Base-by-base conservation (phyloP, 805 yeast species). In the Sporopachydermia quercuum region DNA sequence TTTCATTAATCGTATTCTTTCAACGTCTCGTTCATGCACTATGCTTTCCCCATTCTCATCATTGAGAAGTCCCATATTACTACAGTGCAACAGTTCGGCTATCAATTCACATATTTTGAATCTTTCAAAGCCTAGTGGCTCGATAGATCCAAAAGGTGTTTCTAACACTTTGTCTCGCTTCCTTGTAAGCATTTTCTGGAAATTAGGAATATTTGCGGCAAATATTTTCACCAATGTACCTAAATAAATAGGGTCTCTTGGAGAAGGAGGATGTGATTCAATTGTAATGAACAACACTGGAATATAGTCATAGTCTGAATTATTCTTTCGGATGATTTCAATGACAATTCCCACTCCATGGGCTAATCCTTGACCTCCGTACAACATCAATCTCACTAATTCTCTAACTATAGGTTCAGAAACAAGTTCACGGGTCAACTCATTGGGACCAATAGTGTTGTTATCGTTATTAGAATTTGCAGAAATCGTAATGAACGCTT, bases 291-390 rank as follows among this genome's bases (percentile, higher is more conserved):
- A 78, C 49, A 82, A 62, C 16, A 93, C 93, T 43, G 94, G 93
- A 37, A 83, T 80, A 37, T 75, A 68, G 60, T 91, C 98, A 58
- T 91, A 91, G 56, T 91, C 98, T 0, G 96, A 84, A 54, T 91
- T 91, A 56, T 91, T 91, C 55, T 91, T 91, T 52, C 98, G 72
- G 42, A 91, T 91, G 35, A 91, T 72, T 60, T 91, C 98, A 49
- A 91, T 89, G 23, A 91, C 75, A 17, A 91, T 85, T 4, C 96
- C 93, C 19, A 91, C 98, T 51, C 95, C 94, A 49, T 87, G 89
- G 30, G 91, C 80, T 47, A 91, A 68, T 1, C 96, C 94, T 23
- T 87, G 78, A 34, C 52, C 45, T 41, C 85, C 84, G 43, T 64
- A 51, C 41, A 89, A 69, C 82, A 91, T 91, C 46, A 82, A 74